Evolutionary conservation across 2,329 filamentous ascomycete genomes (phyloP), one percentile per base, ranked within the genome.

Genomic region (Coniochaeta sp.): DNA sequence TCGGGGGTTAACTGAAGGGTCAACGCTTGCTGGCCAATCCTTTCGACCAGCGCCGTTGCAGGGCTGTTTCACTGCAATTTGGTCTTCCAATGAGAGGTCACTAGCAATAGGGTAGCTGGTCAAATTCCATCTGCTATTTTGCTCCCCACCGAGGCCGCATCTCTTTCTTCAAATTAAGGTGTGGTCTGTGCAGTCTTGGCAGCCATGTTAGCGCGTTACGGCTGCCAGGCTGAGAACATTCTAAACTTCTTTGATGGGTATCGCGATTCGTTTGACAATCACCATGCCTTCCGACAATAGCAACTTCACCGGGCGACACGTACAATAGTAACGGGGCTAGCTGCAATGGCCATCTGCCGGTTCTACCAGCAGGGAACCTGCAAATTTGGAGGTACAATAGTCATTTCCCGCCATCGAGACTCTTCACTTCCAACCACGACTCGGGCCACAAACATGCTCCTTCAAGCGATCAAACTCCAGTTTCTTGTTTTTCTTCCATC

Each of bases 291-390:
- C 16, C 18, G 33, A 14, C 7, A 20, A 10, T 10, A 22, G 22
- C 33, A 38, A 20, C n/a, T n/a, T n/a, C n/a, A 14, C 6, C 2
- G 22, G 33, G 33, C 33, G 3, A 4, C 16, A 18, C 4, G 38
- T 22, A 26, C 38, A 5, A 3, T 26, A n/a, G 18, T 2, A 22
- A 4, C 9, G 12, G 16, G 3, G 6, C 33, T 10, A 42, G 38
- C 38, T 14, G 38, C 38, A 24, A 42, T 42, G 38, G 38, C 38
- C 4, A 54, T 78, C 51, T 79, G 76, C 66, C 70, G 67, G 61
- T 79, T 72, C 63, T 79, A 63, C 55, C 66, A 72, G 66, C 73
- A 76, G 61, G 77, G 77, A 52, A 69, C 69, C 63, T 80, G 77
- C 72, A 74, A 69, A 53, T 75, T 67, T 59, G 77, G 77, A 63